Base-by-base conservation (phyloP, 805 yeast genomes). In the Saccharomycopsis capsularis region DNA sequence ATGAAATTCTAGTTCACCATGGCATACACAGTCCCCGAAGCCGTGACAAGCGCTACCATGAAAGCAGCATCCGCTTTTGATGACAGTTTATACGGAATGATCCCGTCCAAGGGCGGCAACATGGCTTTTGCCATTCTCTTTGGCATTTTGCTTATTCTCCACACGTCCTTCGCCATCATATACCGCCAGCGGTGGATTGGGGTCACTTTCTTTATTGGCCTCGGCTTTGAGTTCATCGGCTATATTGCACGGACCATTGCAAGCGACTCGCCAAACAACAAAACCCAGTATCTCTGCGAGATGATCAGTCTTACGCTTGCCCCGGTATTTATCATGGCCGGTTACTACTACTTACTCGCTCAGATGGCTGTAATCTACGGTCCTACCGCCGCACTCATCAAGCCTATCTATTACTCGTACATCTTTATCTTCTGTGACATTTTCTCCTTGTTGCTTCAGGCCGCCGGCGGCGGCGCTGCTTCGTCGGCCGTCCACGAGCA, bases 311-410 rank as follows among this genome's bases (percentile, higher is more conserved):
- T 85, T 48, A 85, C 90, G 0, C 63, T 87, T 41, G 90, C 86
- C 0, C 96, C 96, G 0, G 86, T 85, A 18, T 83, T 87, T 62
- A 68, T 84, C 42, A 82, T 85, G 85, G 95, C 85, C 2, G 95
- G 91, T 1, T 69, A 87, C 2, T 88, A 87, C 65, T 82, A 73
- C 55, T 69, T 79, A 48, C 65, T 88, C 54, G 88, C 85, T 4
- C 82, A 85, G 62, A 56, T 83, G 44, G 68, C 80, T 43, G 78
- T 80, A 48, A 63, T 85, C 1, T 79, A 78, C 59, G 88, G 87
- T 2, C 66, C 69, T 51, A 59, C 66, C n/a, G 79, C 64, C 55
- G 78, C 88, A 11, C 46, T 59, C 1, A 44, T 75, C 37, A 55
- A 55, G 18, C 67, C 68, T 23, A 63, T 60, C 56, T 49, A 56